Conservation (phyloP, 208 protist species). For the Entamoeba histolytica region DNA sequence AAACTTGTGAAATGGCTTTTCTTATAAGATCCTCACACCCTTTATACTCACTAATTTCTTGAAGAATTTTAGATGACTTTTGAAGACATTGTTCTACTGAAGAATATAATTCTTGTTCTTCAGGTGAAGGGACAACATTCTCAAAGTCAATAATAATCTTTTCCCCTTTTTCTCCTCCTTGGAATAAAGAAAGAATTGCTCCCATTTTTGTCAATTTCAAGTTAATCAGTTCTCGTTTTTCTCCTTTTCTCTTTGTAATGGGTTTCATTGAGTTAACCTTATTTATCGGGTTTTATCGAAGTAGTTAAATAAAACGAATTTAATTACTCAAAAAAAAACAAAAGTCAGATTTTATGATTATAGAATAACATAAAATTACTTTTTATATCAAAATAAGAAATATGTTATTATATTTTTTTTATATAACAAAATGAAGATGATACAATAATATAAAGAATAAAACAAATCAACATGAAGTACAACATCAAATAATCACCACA, state of each 20-base stretch:
- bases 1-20: conserved; percentile 43
- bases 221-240: not conserved
- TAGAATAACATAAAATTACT: no score
- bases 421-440: no score
- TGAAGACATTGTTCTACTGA: not conserved
- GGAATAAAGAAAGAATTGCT: not conserved
- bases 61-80: not conserved
- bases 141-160: not conserved
- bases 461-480: no score
- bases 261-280: no score
- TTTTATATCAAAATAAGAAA: no score
- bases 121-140: not conserved
- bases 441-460: no score
- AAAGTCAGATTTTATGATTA: no score
- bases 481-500: no score
- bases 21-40: conserved; percentile 5
- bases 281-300: no score
- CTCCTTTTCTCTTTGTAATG: not conserved
- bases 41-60: conserved; percentile 8
- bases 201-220: not conserved
- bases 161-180: not conserved
- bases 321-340: no score
- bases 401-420: no score
- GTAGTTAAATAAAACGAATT: no score
- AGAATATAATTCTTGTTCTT: not conserved